Evolutionary conservation across 2,329 filamentous ascomycete genomes (phyloP).

Genomic region (Thelonectria discophora): DNA sequence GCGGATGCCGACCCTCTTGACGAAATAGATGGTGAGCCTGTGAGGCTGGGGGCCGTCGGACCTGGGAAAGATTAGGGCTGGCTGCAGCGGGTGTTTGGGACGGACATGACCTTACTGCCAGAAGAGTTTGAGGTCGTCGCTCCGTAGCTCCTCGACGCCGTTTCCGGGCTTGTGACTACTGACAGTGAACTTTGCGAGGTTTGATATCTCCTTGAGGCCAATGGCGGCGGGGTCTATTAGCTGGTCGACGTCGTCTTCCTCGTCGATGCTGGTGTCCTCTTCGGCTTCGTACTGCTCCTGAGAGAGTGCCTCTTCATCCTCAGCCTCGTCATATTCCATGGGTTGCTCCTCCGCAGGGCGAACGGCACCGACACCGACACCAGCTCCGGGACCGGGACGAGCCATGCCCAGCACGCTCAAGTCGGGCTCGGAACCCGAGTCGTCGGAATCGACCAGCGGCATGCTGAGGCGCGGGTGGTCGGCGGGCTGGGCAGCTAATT

Average conservation of each 20-base stretch:
- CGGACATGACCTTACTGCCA: slow-evolving; percentile 72
- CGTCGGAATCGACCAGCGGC: slow-evolving; percentile 48
- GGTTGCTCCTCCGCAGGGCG: slow-evolving; percentile 40
- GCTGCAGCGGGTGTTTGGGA: neutral
- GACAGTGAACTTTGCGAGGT: slow-evolving; percentile 83
- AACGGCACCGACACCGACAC: slow-evolving; percentile 1
- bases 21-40: slow-evolving; percentile 84
- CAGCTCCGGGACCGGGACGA: slow-evolving; percentile 35
- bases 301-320: slow-evolving; percentile 39
- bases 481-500: slow-evolving; percentile 42
- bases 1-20: slow-evolving; percentile 81
- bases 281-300: slow-evolving; percentile 47
- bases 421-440: slow-evolving; percentile 50
- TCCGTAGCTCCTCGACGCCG: slow-evolving; percentile 78
- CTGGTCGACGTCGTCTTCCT: slow-evolving; percentile 49
- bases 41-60: slow-evolving; percentile 88
- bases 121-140: slow-evolving; percentile 75
- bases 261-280: slow-evolving; percentile 44
- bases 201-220: slow-evolving; percentile 83
- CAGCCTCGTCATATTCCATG: slow-evolving; percentile 42
- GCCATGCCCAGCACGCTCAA: slow-evolving; percentile 49
- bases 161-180: slow-evolving; percentile 84
- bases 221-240: slow-evolving; percentile 63
- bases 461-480: slow-evolving; percentile 48
- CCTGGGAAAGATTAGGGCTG: slow-evolving; percentile 48